Evolutionary conservation across 805 yeast species (phyloP).

Genomic region (Candida fluviatilis): DNA sequence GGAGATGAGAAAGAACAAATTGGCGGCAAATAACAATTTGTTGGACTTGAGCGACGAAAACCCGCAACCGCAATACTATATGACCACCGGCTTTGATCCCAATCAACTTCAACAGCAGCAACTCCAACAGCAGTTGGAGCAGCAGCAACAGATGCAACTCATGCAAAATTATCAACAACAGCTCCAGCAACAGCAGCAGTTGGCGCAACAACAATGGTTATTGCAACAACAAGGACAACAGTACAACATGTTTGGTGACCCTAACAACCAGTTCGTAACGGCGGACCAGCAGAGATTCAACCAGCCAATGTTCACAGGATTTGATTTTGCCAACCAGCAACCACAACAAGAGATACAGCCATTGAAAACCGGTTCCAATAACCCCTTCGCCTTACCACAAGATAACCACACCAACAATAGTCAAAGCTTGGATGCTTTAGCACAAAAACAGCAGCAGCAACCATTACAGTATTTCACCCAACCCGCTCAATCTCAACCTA

Average conservation of each 20-base stretch:
- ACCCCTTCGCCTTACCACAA: conserved; percentile 60
- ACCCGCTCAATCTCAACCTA: conserved; percentile 14
- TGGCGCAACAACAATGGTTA: conserved; percentile 13
- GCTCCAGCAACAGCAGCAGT: conserved; percentile 12
- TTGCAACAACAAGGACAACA: conserved; percentile 23
- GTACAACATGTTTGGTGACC: conserved; percentile 65
- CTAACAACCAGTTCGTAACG: conserved; percentile 56
- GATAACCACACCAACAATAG: conserved; percentile 8
- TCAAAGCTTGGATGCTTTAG: conserved; percentile 26
- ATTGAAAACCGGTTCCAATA: conserved; percentile 66
- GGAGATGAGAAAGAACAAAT: conserved; percentile 51
- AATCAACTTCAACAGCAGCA: conserved; percentile 14
- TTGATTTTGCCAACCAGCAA: conserved; percentile 22
- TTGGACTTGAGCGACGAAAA: conserved; percentile 49
- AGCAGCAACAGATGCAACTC: conserved; percentile 14
- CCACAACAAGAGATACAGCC: conserved; percentile 44
- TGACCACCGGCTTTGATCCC: conserved; percentile 19
- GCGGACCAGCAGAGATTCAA: conserved; percentile 31
- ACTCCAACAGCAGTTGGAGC: conserved; percentile 12
- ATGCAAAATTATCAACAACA: conserved; percentile 14
- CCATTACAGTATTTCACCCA: conserved; percentile 22
- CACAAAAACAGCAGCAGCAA: conserved; percentile 22
- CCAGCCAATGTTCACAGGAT: conserved; percentile 30
- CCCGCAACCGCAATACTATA: conserved; percentile 19
- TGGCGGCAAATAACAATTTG: conserved; percentile 42